Evolutionary conservation across 768 basidiomycete species (phyloP), one percentile per base, ranked within the genome.

Genomic region (Suillus brevipes): DNA sequence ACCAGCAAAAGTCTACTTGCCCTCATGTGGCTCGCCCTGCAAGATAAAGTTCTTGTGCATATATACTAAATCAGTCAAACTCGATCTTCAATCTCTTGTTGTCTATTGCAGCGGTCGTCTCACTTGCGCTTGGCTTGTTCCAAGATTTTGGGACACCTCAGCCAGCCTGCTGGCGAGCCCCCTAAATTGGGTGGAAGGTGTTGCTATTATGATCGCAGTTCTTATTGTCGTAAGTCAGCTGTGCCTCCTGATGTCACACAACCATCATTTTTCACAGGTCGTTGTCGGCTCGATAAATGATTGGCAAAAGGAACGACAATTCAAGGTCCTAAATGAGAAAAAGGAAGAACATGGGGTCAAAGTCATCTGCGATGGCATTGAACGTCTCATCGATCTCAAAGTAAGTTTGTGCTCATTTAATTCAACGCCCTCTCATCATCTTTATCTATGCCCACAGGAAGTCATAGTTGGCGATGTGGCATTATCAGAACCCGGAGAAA

Each of bases 291-390:
- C 95, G 16, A 69, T 98, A 52, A 99, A 98, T 72, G 97, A 99
- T 77, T 99, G 93, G 91, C 95, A 98, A 78, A 99, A 99, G 78
- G 97, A 99, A 77, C 89, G 89, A 2, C 97, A 99, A 78, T 99
- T 99, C 82, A 88, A 90, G 71, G 83, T 81, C 23, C 85, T 99
- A 49, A 99, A 98, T 72, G 92, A 91, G 70, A 91, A 96, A 78
- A 97, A 97, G 78, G 97, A 99, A 64, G 97, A 97, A 69, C 91
- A 96, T 31, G 87, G 84, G 7, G 88, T 95, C 70, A 95, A 95
- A 77, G 89, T 91, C 60, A 89, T 94, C 66, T 87, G 95, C 14
- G 79, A 85, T 63, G 89, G 88, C 38, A 74, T 81, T 12, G 92
- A 95, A 67, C 84, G 82, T 59, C 78, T 92, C 36, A 82, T 97